These are phyloP conservation scores for Tolypocladium amazonense DNA, from an alignment of 2,329 filamentous ascomycete genomes.

Conservation along the genomic window DNA sequence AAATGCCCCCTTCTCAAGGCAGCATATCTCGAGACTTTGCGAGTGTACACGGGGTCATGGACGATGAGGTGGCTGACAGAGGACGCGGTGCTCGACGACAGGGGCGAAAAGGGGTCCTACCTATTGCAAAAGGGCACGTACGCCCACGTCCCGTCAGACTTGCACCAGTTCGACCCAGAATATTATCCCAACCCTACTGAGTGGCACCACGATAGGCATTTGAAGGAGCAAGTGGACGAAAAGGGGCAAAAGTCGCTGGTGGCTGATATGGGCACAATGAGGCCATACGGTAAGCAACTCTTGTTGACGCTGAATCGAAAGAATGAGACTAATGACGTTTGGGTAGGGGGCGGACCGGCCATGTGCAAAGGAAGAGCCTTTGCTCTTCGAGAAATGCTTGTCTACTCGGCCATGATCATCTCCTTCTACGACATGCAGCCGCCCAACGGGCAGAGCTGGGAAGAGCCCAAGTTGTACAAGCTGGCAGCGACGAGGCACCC, in stretches of 20 bases:
- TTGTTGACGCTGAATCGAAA: neutral
- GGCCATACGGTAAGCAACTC: constrained; percentile 19
- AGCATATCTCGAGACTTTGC: constrained; percentile 27
- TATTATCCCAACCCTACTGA: constrained; percentile 20
- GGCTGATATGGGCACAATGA: constrained; percentile 16
- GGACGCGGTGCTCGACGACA: constrained; percentile 19
- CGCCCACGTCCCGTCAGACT: constrained; percentile 20
- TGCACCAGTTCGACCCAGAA: constrained; percentile 23
- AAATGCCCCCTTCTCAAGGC: constrained; percentile 27
- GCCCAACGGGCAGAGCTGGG: constrained; percentile 15
- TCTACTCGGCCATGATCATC: constrained; percentile 22
- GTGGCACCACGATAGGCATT: constrained; percentile 23
- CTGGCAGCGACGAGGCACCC: constrained; percentile 16
- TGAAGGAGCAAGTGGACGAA: constrained; percentile 14
- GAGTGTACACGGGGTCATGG: constrained; percentile 25
- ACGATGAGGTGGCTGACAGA: constrained; percentile 18
- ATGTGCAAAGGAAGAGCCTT: constrained; percentile 22
- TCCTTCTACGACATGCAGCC: constrained; percentile 25
- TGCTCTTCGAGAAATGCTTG: constrained; percentile 20
- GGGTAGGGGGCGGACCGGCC: constrained; percentile 17
- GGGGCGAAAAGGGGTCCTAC: constrained; percentile 11
- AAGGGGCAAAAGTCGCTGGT: constrained; percentile 11
- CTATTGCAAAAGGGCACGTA: constrained; percentile 22
- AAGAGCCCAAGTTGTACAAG: constrained; percentile 12
- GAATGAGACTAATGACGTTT: neutral